phyloP scores from a whole-genome alignment of 2,329 filamentous ascomycete species.

The Arthrobotrys megalospora region DNA sequence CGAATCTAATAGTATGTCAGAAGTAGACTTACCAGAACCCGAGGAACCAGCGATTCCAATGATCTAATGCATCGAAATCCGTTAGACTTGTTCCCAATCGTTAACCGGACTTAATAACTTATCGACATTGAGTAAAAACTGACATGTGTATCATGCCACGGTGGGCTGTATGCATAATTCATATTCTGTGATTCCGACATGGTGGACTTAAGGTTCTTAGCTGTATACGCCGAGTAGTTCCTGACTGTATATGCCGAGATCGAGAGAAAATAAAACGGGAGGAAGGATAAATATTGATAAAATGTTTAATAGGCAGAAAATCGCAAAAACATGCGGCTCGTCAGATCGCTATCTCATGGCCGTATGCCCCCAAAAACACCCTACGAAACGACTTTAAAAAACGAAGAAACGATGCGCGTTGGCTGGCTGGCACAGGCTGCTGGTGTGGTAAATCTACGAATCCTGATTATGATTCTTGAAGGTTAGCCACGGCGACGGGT shows the following conservation, averaged over 20 bases:
- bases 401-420: conserved; percentile 4
- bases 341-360: conserved; percentile 9
- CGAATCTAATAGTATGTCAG: conserved; percentile 2
- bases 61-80: conserved; percentile 70
- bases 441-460: neutral
- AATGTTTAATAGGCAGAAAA: neutral
- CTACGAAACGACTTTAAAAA: neutral
- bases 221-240: neutral
- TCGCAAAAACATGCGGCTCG: conserved; percentile 11
- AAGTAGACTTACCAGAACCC: conserved; percentile 74
- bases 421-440: neutral
- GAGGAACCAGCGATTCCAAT: conserved; percentile 97
- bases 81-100: conserved; percentile 7
- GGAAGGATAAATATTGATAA: neutral
- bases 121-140: conserved; percentile 71
- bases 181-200: conserved; percentile 70
- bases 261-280: neutral
- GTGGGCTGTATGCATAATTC: conserved; percentile 79
- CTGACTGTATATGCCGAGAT: neutral
- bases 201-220: conserved; percentile 17
- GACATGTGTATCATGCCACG: conserved; percentile 85
- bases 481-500: no score
- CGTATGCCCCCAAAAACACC: neutral
- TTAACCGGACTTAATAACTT: no score
- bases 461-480: neutral